Conservation (phyloP, 352 stramenopile species). For the Aphanomyces astaci region DNA sequence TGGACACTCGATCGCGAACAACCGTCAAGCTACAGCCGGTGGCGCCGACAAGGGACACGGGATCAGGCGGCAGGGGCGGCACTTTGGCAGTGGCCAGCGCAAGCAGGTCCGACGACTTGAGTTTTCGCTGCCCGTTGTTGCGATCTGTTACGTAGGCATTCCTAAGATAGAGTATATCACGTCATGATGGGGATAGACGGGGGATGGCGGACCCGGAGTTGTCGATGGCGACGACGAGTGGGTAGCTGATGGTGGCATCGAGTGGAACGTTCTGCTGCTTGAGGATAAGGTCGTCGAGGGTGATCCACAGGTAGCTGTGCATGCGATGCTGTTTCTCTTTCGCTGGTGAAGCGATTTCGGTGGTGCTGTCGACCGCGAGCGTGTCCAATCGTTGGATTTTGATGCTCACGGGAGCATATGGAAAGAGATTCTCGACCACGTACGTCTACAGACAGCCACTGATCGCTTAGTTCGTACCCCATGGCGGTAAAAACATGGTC, state of each 20-base stretch:
- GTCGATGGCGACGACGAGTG: conserved; percentile 59
- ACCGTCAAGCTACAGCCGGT: conserved; percentile 45
- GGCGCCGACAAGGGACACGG: conserved; percentile 41
- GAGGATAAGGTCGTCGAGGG: conserved; percentile 55
- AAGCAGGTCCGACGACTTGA: conserved; percentile 58
- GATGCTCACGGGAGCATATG: conserved; percentile 65
- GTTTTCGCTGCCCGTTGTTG: conserved; percentile 30
- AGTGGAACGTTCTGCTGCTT: conserved; percentile 36
- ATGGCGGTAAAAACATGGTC: background rate
- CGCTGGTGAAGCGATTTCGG: conserved; percentile 40
- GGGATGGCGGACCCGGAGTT: conserved; percentile 48
- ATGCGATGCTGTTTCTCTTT: conserved; percentile 48
- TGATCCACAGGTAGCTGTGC: conserved; percentile 69
- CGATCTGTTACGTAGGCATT: conserved; percentile 22
- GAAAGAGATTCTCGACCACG: conserved; percentile 69
- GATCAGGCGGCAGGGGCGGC: conserved; percentile 29
- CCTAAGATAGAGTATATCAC: background rate
- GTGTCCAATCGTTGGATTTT: conserved; percentile 38
- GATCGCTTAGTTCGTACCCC: background rate
- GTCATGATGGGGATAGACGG: background rate
- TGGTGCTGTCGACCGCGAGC: background rate
- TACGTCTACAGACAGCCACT: conserved; percentile 29
- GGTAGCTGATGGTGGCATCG: conserved; percentile 47
- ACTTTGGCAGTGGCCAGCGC: conserved; percentile 39
- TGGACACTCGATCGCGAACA: background rate